Evolutionary conservation across 2,329 filamentous ascomycete genomes (phyloP).

Genomic region (Colletotrichum cereale): DNA sequence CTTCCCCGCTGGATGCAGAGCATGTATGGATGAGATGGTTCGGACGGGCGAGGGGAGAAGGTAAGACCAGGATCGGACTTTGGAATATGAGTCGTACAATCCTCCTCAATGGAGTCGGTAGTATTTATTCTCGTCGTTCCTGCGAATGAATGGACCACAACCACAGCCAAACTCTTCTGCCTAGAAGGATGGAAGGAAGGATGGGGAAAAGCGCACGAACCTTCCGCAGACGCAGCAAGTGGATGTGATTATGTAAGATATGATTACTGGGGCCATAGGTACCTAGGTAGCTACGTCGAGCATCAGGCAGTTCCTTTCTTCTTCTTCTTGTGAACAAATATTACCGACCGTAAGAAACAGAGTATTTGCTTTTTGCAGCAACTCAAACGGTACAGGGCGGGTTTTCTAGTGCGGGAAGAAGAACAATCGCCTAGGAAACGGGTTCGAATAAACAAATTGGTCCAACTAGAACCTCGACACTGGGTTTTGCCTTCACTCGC

Average conservation of each 20-base stretch:
- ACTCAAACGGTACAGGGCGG: not conserved
- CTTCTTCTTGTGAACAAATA: not conserved
- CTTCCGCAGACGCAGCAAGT: not conserved
- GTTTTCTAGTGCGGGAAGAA: not conserved
- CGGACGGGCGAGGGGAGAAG: not conserved
- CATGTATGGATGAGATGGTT: not conserved
- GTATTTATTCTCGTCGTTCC: not conserved
- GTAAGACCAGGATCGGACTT: not conserved
- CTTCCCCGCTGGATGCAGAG: slow-evolving; percentile 14
- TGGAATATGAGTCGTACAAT: not conserved
- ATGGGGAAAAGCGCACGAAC: not conserved
- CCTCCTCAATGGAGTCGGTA: not conserved
- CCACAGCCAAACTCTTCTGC: not conserved
- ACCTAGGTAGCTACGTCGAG: no score
- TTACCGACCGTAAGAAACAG: no score
- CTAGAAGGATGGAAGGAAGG: not conserved
- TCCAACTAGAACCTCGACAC: not conserved
- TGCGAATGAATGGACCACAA: no score
- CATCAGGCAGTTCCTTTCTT: not conserved
- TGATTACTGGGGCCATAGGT: no score
- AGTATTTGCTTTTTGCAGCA: not conserved
- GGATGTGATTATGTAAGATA: not conserved
- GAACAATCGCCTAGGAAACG: not conserved
- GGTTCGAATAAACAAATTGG: not conserved
- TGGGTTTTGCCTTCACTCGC: not conserved